Base-by-base conservation (phyloP, 306 rosid species). In the Prunus mume region DNA sequence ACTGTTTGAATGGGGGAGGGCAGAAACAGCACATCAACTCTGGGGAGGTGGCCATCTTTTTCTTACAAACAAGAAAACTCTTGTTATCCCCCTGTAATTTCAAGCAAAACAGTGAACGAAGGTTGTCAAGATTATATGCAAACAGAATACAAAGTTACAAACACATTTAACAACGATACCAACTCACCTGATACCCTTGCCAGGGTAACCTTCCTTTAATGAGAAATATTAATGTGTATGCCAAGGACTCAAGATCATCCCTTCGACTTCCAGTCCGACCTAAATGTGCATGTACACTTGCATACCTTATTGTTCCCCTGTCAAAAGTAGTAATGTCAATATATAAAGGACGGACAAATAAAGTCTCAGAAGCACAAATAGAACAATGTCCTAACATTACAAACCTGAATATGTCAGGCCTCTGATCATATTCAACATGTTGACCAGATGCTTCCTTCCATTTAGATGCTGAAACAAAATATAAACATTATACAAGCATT, bases 261-360 rank as follows among this genome's bases (percentile, higher is more conserved):
- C 97, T 87, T 73, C 98, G 87, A 82, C 98, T 93, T 61, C 98
- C 97, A 50, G 98, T 93, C 74, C 98, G 87, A 78, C 98, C 98
- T 79, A 93, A 84, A 88, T 93, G 98, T 28, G 98, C 98, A 84
- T 93, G 97, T 62, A 93, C 98, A 78, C 98, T 93, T 61, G 97
- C 98, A 90, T 93, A 93, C 83, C 98, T 87, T 79, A 93, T 88
- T 9, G 98, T 93, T 76, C 98, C 98, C 88, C 98, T 93, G 88
- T 72, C 73, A 67, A 79, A 71, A 74, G 75, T 73, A 78, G 73
- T 30, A 49, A 57, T 51, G 46, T 28, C 49, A 65, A 75, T 70
- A 10, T 65, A 64, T n/a, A 41, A 46, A 71, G 22, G 74, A 19
- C 12, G 9, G 61, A 49, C 62, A 12, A 51, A 51, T 28, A n/a